Evolutionary conservation across 192 early-diverging fungal genomes (phyloP).

Genomic region (Backusella sp.): DNA sequence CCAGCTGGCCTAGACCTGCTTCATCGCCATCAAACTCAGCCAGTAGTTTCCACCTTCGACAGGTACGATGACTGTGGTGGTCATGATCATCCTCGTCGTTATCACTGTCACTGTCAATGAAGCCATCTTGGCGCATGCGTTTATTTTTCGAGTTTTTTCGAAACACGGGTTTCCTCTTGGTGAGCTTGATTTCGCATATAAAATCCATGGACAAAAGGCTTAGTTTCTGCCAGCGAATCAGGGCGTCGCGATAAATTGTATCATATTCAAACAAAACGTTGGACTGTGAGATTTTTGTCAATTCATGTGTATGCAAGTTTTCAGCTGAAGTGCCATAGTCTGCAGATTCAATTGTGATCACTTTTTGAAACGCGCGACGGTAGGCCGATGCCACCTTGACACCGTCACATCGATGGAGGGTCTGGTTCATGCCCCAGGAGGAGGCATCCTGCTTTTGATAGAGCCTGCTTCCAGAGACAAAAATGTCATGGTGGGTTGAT

Average conservation of each 20-base stretch:
- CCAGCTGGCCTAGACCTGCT: background rate
- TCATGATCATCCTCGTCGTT: slow-evolving; percentile 17
- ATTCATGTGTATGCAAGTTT: slow-evolving; percentile 3
- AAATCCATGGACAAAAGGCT: slow-evolving; percentile 33
- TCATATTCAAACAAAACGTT: slow-evolving; percentile 32
- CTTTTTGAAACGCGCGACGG: slow-evolving; percentile 33
- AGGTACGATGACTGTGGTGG: slow-evolving; percentile 1
- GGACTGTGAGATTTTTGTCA: slow-evolving; percentile 9
- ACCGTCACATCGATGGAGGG: background rate
- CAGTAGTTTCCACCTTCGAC: slow-evolving; percentile 7
- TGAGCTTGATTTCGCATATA: slow-evolving; percentile 25
- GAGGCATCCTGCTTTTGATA: background rate
- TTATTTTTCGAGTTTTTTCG: slow-evolving; percentile 5
- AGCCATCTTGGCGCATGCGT: background rate
- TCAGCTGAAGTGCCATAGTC: background rate
- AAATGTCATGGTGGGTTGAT: background rate
- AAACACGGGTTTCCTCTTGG: background rate
- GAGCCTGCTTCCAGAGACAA: background rate
- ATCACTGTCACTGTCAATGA: slow-evolving; percentile 19
- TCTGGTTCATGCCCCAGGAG: background rate
- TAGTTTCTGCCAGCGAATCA: slow-evolving; percentile 33
- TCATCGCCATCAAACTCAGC: slow-evolving; percentile 10
- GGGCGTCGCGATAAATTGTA: slow-evolving; percentile 10
- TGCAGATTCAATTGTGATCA: slow-evolving; percentile 27
- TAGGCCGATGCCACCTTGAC: slow-evolving; percentile 26